These are phyloP conservation scores for Botrytis galanthina DNA, from an alignment of 2,329 filamentous ascomycete species.

Conservation along the genomic window DNA sequence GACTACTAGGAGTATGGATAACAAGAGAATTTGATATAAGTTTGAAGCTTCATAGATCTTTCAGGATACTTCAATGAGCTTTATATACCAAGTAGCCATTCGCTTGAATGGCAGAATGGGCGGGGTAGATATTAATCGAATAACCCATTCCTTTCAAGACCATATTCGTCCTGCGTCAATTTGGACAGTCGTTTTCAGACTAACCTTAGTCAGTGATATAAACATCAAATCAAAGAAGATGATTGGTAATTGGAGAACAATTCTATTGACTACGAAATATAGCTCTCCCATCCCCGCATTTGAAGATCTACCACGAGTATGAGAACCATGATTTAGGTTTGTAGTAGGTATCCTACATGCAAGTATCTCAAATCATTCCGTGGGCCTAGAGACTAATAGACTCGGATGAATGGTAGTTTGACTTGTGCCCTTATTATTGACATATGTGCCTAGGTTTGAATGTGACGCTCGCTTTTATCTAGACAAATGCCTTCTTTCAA, in stretches of 20 bases:
- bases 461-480: neutral
- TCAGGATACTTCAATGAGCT: neutral
- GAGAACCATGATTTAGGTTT: neutral
- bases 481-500: neutral
- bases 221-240: neutral
- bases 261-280: neutral
- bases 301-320: neutral
- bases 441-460: neutral
- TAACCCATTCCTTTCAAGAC: neutral
- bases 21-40: neutral
- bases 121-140: neutral
- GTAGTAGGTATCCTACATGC: neutral
- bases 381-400: neutral
- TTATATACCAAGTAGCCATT: neutral
- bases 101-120: neutral
- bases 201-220: too few relatives aligned
- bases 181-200: neutral
- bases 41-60: neutral
- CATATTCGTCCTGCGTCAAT: neutral
- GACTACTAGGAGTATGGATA: too few relatives aligned
- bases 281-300: neutral
- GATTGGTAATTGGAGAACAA: neutral
- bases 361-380: constrained; percentile 12
- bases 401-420: neutral
- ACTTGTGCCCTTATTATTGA: neutral